Evolutionary conservation across 495 filamentous ascomycete genomes (phyloP).

Genomic region (Eremomyces bilateralis): DNA sequence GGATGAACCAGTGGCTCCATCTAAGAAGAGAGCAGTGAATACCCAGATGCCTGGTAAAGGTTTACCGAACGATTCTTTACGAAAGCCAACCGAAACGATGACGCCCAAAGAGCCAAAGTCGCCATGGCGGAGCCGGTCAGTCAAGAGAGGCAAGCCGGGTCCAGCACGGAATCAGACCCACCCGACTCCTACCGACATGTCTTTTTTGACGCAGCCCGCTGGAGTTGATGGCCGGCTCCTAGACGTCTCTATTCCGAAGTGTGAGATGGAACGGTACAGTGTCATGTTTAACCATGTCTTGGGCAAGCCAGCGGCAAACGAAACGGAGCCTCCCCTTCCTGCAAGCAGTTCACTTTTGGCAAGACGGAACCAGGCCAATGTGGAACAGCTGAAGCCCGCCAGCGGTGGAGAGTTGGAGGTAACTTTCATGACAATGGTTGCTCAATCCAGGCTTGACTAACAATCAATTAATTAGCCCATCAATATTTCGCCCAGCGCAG

Average conservation of each 20-base stretch:
- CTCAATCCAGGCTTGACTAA: neutral
- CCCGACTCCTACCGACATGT: neutral
- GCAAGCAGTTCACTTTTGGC: neutral
- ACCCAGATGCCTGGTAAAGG: neutral
- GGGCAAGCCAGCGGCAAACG: neutral
- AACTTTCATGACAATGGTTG: neutral
- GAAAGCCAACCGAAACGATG: neutral
- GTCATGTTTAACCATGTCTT: neutral
- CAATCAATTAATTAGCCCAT: too few relatives aligned
- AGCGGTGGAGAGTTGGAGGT: neutral
- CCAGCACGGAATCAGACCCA: neutral
- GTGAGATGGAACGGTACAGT: slow-evolving; percentile 1
- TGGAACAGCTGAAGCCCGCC: neutral
- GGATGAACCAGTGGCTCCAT: neutral
- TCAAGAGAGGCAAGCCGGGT: neutral
- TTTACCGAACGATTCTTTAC: neutral
- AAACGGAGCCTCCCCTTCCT: neutral
- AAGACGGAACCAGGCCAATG: neutral
- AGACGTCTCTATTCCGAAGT: neutral
- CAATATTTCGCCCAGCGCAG: too few relatives aligned
- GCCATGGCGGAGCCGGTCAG: neutral
- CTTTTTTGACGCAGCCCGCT: neutral
- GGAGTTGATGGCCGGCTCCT: neutral
- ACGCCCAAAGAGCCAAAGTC: neutral
- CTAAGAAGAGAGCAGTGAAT: neutral